Conservation (phyloP, 257 asterid genomes). For the Linderniella brevidens region DNA sequence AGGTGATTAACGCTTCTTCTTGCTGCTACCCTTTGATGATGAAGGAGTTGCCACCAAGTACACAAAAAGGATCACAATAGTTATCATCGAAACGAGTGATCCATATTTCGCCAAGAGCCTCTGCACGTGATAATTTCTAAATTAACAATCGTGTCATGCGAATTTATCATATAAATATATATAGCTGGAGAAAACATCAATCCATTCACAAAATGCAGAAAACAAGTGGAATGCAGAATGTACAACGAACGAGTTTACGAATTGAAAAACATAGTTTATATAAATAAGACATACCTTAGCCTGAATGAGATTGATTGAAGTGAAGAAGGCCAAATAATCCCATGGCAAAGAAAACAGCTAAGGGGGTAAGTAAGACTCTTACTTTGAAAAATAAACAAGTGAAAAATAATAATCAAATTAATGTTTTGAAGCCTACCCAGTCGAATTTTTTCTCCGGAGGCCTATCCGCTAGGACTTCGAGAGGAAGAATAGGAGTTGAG, state of each 20-base stretch:
- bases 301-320: conserved; percentile 30
- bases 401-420: background rate
- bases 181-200: no score
- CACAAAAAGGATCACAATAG: conserved; percentile 44
- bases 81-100: conserved; percentile 55
- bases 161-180: no score
- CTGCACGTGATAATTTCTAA: conserved; percentile 29
- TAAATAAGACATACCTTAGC: conserved; percentile 56
- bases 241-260: background rate
- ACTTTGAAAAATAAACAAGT: no score
- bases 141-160: background rate
- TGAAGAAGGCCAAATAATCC: conserved; percentile 18
- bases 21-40: conserved; percentile 72
- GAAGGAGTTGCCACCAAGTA: conserved; percentile 38
- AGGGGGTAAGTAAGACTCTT: background rate
- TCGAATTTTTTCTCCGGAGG: conserved; percentile 75
- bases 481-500: conserved; percentile 78
- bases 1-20: conserved; percentile 51
- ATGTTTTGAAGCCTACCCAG: conserved; percentile 39
- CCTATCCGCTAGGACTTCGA: conserved; percentile 73
- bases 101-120: conserved; percentile 72
- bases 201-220: no score
- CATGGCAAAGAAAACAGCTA: conserved; percentile 5
- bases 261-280: conserved; percentile 3
- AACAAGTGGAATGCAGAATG: no score